phyloP scores from a whole-genome alignment of 2,329 filamentous ascomycete species.

The Parastagonospora avenae region DNA sequence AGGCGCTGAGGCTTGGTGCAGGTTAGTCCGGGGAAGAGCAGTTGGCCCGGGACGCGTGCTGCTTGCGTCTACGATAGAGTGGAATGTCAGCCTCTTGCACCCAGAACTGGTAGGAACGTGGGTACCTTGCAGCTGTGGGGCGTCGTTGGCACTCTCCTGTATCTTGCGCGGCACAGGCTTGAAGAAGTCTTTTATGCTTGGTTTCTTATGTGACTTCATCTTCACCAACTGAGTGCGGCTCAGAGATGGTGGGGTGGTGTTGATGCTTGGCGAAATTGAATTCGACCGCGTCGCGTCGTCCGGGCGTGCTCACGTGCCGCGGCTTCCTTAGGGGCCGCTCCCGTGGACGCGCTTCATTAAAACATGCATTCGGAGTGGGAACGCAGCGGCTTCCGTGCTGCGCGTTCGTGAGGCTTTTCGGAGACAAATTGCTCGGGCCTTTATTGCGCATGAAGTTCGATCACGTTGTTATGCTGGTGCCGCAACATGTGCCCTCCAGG shows the following conservation, averaged over 20 bases:
- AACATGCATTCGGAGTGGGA: too few relatives aligned
- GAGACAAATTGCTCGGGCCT: too few relatives aligned
- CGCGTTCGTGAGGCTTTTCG: too few relatives aligned
- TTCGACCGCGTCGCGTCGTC: too few relatives aligned
- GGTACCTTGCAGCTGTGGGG: slow-evolving; percentile 31
- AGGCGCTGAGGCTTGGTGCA: not conserved
- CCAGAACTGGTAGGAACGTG: not conserved
- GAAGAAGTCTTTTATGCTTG: slow-evolving; percentile 55
- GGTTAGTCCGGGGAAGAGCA: not conserved
- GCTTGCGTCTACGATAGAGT: slow-evolving; percentile 6
- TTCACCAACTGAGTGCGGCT: not conserved
- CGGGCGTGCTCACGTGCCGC: too few relatives aligned
- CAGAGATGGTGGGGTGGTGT: slow-evolving; percentile 2
- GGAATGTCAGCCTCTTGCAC: slow-evolving; percentile 1
- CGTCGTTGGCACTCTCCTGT: slow-evolving; percentile 16
- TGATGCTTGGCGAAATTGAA: slow-evolving; percentile 10
- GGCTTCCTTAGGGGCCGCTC: too few relatives aligned
- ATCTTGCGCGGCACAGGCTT: slow-evolving; percentile 42
- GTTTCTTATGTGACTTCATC: slow-evolving; percentile 29
- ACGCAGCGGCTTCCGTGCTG: too few relatives aligned
- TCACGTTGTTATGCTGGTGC: too few relatives aligned
- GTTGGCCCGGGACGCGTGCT: not conserved
- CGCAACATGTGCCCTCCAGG: not conserved
- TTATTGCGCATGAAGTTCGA: too few relatives aligned
- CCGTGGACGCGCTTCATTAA: too few relatives aligned